Base-by-base conservation (phyloP, 2,329 filamentous ascomycete genomes). In the Aspergillus sp. region DNA sequence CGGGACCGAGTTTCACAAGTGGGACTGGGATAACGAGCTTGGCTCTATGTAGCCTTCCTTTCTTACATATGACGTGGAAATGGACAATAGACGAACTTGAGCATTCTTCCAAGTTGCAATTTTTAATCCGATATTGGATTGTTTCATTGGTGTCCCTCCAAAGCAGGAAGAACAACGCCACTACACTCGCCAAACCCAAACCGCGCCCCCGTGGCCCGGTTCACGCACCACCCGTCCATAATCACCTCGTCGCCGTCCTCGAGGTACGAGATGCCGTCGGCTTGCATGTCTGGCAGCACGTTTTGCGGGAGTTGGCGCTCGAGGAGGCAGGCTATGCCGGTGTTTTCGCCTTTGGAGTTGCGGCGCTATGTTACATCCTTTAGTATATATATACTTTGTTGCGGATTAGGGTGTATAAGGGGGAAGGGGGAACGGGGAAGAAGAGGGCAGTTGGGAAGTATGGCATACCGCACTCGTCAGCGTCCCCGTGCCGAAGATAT, bases 401-500 rank as follows among this genome's bases (percentile, higher is more conserved):
- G 4, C 4, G 6, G 4, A 28, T 4, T 28, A 28, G 25, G 25
- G 25, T 28, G 6, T 4, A 28, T 7, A 28, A 28, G 25, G 25
- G 7, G 7, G 17, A 30, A 47, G 6, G 22, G 52, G 23, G 1
- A 30, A n/a, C 13, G 38, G 8, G 19, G 19, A 19, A 19, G 19
- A 19, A 19, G 19, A 19, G 19, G 19, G 19, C 19, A 19, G 19
- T 19, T 34, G 23, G 3, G 23, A 15, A 7, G 28, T 41, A 23
- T 5, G 25, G 9, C 57, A 5, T 54, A 68, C 66, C 22, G 52
- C 38, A 9, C 64, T 70, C 3, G 69, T 69, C 5, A 72, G 55
- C 1, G 70, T 72, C 11, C 70, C 70, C 9, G 70, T 71, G 4
- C 69, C 70, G 43, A 72, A 68, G 2, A 70, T 63, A 59, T 72